These are phyloP conservation scores for Globisporangium cystogenes DNA, from an alignment of 352 stramenopile species.

Conservation along the genomic window DNA sequence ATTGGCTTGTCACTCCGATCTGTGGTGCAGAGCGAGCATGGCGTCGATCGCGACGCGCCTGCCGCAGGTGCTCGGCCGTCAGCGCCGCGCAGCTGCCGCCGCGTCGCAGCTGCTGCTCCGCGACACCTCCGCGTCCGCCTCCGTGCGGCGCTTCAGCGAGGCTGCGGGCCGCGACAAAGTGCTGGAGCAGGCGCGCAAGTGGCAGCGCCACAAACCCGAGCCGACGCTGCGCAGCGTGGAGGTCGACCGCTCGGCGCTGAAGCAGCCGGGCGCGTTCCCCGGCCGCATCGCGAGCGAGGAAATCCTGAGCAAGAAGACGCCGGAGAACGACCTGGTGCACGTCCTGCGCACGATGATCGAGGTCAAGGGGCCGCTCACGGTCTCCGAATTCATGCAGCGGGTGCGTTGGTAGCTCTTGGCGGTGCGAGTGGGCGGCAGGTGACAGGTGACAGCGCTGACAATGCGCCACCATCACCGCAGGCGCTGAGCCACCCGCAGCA, in stretches of 20 bases:
- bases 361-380: conserved; percentile 89
- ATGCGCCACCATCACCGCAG: conserved; percentile 7
- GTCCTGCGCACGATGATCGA: conserved; percentile 89
- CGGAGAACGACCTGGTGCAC: conserved; percentile 70
- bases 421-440: background rate
- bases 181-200: conserved; percentile 52
- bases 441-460: background rate
- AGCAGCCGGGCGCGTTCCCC: conserved; percentile 31
- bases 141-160: conserved; percentile 17
- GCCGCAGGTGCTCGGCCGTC: background rate
- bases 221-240: conserved; percentile 52
- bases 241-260: conserved; percentile 72
- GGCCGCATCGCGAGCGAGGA: conserved; percentile 20
- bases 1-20: background rate
- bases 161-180: conserved; percentile 13
- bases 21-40: too few species aligned
- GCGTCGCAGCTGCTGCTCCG: background rate
- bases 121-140: background rate
- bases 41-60: background rate
- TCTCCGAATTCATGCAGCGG: conserved; percentile 94
- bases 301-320: conserved; percentile 32
- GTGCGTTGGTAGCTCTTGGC: conserved; percentile 13
- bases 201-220: conserved; percentile 39
- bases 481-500: conserved; percentile 88
- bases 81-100: background rate